phyloP scores from a whole-genome alignment of 164 flowering plant genomes.

The Aristolochia fimbriata region DNA sequence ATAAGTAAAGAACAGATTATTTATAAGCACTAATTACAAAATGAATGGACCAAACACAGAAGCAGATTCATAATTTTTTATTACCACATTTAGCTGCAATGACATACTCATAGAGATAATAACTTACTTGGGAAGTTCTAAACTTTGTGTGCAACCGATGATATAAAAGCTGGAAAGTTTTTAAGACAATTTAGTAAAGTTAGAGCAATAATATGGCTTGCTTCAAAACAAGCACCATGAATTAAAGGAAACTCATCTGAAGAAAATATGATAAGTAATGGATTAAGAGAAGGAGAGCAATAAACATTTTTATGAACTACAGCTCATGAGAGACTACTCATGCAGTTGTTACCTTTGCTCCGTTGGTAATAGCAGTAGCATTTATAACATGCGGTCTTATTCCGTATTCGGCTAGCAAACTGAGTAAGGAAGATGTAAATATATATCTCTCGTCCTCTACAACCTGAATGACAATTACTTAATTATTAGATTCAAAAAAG shows the following conservation, averaged over 20 bases:
- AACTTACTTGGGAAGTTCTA: slow-evolving; percentile 63
- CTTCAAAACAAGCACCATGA: too few species aligned
- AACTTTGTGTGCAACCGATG: slow-evolving; percentile 74
- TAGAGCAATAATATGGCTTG: too few species aligned
- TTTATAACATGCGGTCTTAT: slow-evolving; percentile 54
- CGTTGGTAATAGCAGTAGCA: slow-evolving; percentile 53
- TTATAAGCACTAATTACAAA: background rate
- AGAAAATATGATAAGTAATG: too few species aligned
- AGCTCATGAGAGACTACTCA: too few species aligned
- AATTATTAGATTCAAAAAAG: background rate
- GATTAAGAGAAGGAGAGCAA: too few species aligned
- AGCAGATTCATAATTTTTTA: background rate
- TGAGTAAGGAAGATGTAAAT: slow-evolving; percentile 67
- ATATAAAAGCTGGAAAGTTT: slow-evolving; percentile 48
- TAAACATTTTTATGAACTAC: too few species aligned
- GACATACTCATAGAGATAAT: background rate
- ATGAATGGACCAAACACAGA: background rate
- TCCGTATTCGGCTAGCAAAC: slow-evolving; percentile 66
- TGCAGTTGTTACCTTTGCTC: slow-evolving; percentile 44
- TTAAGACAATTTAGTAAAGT: too few species aligned
- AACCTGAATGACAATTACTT: slow-evolving; percentile 31
- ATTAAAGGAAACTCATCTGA: too few species aligned
- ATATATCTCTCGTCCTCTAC: slow-evolving; percentile 70
- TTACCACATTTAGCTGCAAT: background rate
- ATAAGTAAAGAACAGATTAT: background rate